Evolutionary conservation across 495 filamentous ascomycete species (phyloP), one percentile per base, ranked within the genome.

Genomic region (Sordaria brevicollis): DNA sequence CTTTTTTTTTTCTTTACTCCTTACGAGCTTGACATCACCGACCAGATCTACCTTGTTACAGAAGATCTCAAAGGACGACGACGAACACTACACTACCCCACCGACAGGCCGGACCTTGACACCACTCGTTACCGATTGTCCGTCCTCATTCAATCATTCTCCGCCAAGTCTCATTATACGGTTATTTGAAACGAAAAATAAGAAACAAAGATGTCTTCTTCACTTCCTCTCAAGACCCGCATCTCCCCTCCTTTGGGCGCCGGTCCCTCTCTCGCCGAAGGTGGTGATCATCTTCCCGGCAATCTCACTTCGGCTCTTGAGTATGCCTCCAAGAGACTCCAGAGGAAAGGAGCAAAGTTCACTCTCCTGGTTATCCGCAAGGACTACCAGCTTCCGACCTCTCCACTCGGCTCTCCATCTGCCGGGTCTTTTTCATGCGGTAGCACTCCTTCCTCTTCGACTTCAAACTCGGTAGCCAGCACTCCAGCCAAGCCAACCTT

Each of bases 221-320:
- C 39, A 25, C 75, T 82, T 76, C 75, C 76, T 67, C 69, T 84
- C 65, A 86, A 83, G 77, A 78, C 79, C 41, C 78, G 77, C 67
- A 87, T 87, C 71, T 87, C 86, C 1, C 80, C 83, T 41, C 85
- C 86, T n/a, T 80, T 87, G 41, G 86, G 86, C 71, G 85, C 85
- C 19, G 84, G 84, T 6, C 73, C 76, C 1, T 85, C 84, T 39
- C 77, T 86, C 54, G 78, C 83, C 54, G 85, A 86, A 8, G 49
- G 49, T 66, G 74, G 75, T 57, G 77, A 83, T 71, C 81, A 84
- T 35, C 77, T 87, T 7, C 83, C 86, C 2, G 70, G 74, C 35
- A 76, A 78, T 43, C 68, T 87, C 66, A 79, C 71, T 15, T 73
- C 76, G 13, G 82, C 83, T 35, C 75, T 87, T 7, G 82, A 86